phyloP scores from a whole-genome alignment of 768 basidiomycete genomes.

The Tylopilus plumbeoviolaceoides region DNA sequence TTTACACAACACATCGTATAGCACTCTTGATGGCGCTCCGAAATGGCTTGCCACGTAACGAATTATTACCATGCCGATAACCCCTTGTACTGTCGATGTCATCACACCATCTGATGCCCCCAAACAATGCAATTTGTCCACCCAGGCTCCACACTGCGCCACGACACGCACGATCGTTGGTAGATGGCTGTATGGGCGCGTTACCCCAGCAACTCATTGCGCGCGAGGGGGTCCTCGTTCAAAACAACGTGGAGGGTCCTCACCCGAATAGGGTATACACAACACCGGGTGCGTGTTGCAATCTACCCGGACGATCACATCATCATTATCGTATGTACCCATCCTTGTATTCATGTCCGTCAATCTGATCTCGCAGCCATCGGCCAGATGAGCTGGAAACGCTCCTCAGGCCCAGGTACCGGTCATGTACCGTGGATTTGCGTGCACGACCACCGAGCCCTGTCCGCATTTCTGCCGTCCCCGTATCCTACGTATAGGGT shows the following conservation, averaged over 20 bases:
- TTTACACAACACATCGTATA: not conserved
- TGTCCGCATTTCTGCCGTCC: not conserved
- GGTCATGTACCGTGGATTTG: not conserved
- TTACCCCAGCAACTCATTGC: not conserved
- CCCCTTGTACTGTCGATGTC: not conserved
- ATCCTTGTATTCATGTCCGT: not conserved
- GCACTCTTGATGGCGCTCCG: not conserved
- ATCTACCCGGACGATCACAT: not conserved
- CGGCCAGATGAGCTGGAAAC: conserved; percentile 3
- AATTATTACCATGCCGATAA: no score
- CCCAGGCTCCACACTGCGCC: not conserved
- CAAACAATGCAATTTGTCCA: not conserved
- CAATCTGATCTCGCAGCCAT: not conserved
- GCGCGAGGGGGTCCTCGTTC: no score
- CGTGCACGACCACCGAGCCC: not conserved
- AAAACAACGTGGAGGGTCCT: not conserved
- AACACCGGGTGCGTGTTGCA: no score
- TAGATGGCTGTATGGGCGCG: not conserved
- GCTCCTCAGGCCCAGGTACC: conserved; percentile 13
- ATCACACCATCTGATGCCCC: not conserved
- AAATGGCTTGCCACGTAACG: not conserved
- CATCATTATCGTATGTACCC: no score
- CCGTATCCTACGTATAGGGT: no score
- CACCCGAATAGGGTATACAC: not conserved
- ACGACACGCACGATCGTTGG: not conserved